Conservation (phyloP, 257 asterid genomes). For the Solanum bulbocastanum region DNA sequence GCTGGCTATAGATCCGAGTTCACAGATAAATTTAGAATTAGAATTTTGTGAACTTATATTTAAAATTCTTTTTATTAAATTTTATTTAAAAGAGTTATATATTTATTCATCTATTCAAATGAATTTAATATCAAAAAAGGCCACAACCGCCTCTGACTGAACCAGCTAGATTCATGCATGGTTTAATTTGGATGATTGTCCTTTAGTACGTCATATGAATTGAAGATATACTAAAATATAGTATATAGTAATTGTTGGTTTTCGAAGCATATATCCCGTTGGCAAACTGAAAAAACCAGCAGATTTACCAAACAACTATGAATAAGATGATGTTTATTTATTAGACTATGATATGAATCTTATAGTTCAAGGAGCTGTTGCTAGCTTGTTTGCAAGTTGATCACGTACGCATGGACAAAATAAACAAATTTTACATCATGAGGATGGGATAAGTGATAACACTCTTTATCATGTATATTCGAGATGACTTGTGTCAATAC, state of each 20-base stretch:
- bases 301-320: background rate
- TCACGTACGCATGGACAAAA: background rate
- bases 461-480: too few species aligned
- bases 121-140: too few species aligned
- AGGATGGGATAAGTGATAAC: background rate
- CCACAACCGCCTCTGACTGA: background rate
- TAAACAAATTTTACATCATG: too few species aligned
- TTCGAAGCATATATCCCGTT: background rate
- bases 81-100: too few species aligned
- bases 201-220: background rate
- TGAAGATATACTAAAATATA: too few species aligned
- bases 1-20: background rate
- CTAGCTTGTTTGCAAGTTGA: background rate
- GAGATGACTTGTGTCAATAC: background rate
- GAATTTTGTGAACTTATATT: too few species aligned
- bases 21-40: background rate
- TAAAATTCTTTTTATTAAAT: too few species aligned
- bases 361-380: background rate
- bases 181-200: too few species aligned
- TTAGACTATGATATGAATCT: background rate
- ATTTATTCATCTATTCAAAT: too few species aligned
- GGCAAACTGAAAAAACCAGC: background rate
- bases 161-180: background rate
- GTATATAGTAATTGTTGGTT: background rate
- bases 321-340: too few species aligned